phyloP scores from a whole-genome alignment of 2,329 filamentous ascomycete genomes.

The Diaporthe destruens region DNA sequence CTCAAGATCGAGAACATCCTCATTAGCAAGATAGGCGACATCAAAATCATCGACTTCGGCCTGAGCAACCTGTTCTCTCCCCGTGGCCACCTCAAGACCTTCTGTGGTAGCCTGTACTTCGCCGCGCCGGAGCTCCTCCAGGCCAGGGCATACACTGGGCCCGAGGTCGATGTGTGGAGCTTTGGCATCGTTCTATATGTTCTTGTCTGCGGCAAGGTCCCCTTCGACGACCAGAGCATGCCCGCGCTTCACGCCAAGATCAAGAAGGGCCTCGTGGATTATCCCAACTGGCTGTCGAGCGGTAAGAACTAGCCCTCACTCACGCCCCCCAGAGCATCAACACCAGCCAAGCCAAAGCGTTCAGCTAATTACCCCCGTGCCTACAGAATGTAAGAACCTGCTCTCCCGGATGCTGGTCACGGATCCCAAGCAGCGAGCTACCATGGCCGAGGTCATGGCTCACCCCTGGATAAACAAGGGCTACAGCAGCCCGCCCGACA shows the following conservation, averaged over 20 bases:
- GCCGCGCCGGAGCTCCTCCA: conserved; percentile 95
- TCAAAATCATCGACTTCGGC: conserved; percentile 99
- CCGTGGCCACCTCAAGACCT: conserved; percentile 88
- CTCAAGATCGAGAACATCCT: conserved; percentile 99
- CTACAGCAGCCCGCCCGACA: conserved; percentile 87
- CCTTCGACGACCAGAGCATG: conserved; percentile 99
- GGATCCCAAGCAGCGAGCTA: conserved; percentile 88
- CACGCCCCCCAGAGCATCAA: no score
- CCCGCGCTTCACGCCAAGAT: conserved; percentile 98
- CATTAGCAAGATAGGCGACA: conserved; percentile 98
- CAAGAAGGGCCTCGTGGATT: conserved; percentile 96
- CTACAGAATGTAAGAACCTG: conserved; percentile 88
- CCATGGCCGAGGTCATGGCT: conserved; percentile 89
- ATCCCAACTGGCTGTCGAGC: conserved; percentile 90
- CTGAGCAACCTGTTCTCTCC: conserved; percentile 96
- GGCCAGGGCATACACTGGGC: conserved; percentile 92
- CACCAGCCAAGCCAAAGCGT: not conserved
- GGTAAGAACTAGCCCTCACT: conserved; percentile 68
- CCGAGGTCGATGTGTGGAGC: conserved; percentile 98
- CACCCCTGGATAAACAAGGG: conserved; percentile 98
- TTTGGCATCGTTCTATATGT: conserved; percentile 99
- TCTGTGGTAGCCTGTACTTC: conserved; percentile 98
- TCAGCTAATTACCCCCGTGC: not conserved
- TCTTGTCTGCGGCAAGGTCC: conserved; percentile 95
- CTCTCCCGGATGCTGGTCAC: conserved; percentile 97